These are phyloP conservation scores for Apophysomyces variabilis DNA, from an alignment of 371 early-diverging fungal genomes.

Conservation along the genomic window DNA sequence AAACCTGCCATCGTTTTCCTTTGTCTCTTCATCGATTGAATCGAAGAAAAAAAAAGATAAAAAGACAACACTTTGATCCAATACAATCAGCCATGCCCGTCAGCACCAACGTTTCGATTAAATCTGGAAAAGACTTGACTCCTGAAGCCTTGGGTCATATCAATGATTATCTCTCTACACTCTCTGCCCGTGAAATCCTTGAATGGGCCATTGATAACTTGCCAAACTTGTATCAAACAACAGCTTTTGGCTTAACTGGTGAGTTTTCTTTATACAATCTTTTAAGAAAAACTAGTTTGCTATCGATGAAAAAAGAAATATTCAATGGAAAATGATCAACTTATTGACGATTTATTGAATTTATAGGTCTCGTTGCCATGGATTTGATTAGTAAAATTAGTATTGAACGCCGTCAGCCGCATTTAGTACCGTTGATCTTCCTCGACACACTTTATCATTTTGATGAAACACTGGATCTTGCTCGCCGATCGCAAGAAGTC, in stretches of 20 bases:
- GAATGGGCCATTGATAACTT: slow-evolving; percentile 86
- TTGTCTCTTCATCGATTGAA: background rate
- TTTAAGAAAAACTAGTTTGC: too few species aligned
- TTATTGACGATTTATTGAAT: background rate
- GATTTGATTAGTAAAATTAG: slow-evolving; percentile 77
- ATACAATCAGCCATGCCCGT: slow-evolving; percentile 20
- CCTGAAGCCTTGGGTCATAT: slow-evolving; percentile 67
- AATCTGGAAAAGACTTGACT: slow-evolving; percentile 53
- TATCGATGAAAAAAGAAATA: too few species aligned
- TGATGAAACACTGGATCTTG: slow-evolving; percentile 84
- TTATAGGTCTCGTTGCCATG: slow-evolving; percentile 71
- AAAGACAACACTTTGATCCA: too few species aligned
- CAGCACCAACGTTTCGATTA: slow-evolving; percentile 35
- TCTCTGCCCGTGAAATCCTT: slow-evolving; percentile 82
- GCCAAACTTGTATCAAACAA: slow-evolving; percentile 87
- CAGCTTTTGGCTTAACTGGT: slow-evolving; percentile 89
- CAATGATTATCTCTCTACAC: slow-evolving; percentile 61
- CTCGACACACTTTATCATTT: slow-evolving; percentile 94
- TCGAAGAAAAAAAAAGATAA: slow-evolving; percentile 13
- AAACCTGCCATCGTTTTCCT: background rate
- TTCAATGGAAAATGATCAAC: too few species aligned
- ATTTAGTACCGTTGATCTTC: slow-evolving; percentile 85
- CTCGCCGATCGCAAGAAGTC: slow-evolving; percentile 62
- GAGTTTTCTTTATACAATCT: too few species aligned
- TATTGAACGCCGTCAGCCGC: slow-evolving; percentile 53